Base-by-base conservation (phyloP, 257 asterid species). In the Scutellaria baicalensis region DNA sequence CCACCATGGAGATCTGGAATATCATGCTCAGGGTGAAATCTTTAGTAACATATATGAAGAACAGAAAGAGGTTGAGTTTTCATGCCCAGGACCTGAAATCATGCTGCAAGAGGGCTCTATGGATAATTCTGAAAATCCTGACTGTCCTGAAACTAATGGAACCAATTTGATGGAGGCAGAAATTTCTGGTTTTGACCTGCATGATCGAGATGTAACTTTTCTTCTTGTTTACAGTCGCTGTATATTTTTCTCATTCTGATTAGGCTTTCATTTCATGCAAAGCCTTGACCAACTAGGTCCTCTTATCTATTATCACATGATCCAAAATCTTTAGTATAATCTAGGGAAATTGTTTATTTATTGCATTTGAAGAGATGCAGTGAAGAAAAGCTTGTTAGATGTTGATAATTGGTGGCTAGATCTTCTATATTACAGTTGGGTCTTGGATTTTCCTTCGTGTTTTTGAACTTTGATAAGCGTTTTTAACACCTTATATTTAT, bases 171-270 rank as follows among this genome's bases (percentile, higher is more conserved):
- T 59, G 59, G 88, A 77, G 75, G 77, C 71, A 43, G 95, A 82
- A 71, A 39, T 69, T 64, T 75, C 86, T 45, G 77, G 80, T 35
- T 72, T 78, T 60, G 79, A 72, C 64, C 69, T 73, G 76, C 78
- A 51, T 31, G 83, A 82, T 68, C 84, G 33, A 73, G 84, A 81
- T 73, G 97, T 91, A 78, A 85, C 96, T 83, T 74, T 8, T 27
- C 42, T 69, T 55, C 49, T 58, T 54, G 21, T 56, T 57, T 42
- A 27, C 40, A 11, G 7, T 45, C 39, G 55, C 20, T 58, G 43
- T 18, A 16, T 59, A 9, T 6, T 21, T 64, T 61, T 40, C 20
- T 39, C 23, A 13, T 60, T 39, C 35, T 16, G 47, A 9, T 77
- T 35, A 40, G 33, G 55, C 18, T 21, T 52, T 16, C 14, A 8